A percentile compares a stretch with the other conserved stretches of the same genome.
Conservation (phyloP, 768 basidiomycete species). For the Baorangia bicolor region DNA sequence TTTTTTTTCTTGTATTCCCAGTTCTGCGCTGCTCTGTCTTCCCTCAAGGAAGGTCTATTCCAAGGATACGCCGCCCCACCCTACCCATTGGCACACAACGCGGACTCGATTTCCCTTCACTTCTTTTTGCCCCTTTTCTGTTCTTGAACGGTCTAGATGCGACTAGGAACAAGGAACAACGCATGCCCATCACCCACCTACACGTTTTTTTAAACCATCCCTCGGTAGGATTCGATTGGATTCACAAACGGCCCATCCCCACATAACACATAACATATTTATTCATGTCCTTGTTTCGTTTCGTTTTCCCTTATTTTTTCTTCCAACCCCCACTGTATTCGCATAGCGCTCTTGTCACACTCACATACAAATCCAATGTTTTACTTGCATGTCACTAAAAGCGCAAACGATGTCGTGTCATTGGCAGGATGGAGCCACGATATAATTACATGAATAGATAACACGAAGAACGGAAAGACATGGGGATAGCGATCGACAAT, state of each 20-base stretch:
- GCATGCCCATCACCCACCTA: constrained; percentile 5
- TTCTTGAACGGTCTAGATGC: constrained; percentile 24
- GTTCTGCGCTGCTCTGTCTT: not conserved
- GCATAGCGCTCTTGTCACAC: constrained; percentile 6
- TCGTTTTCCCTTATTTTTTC: not conserved
- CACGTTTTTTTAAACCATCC: not conserved
- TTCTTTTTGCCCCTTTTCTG: not conserved
- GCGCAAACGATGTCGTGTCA: no score
- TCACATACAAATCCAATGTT: not conserved
- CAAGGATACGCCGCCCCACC: not conserved
- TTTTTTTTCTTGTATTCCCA: not conserved
- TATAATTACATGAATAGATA: constrained; percentile 34
- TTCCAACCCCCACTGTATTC: constrained; percentile 15
- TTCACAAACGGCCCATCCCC: not conserved
- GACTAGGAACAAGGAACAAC: constrained; percentile 3
- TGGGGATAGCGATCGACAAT: constrained; percentile 5
- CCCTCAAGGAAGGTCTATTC: no score
- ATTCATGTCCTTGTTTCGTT: not conserved
- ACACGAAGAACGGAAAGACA: constrained; percentile 2
- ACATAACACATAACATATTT: not conserved
- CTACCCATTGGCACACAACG: not conserved
- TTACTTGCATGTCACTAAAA: not conserved
- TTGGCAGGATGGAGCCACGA: not conserved
- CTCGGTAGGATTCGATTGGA: not conserved
- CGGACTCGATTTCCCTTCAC: not conserved